phyloP scores from a whole-genome alignment of 2,329 filamentous ascomycete genomes.

The Periconia sp. region DNA sequence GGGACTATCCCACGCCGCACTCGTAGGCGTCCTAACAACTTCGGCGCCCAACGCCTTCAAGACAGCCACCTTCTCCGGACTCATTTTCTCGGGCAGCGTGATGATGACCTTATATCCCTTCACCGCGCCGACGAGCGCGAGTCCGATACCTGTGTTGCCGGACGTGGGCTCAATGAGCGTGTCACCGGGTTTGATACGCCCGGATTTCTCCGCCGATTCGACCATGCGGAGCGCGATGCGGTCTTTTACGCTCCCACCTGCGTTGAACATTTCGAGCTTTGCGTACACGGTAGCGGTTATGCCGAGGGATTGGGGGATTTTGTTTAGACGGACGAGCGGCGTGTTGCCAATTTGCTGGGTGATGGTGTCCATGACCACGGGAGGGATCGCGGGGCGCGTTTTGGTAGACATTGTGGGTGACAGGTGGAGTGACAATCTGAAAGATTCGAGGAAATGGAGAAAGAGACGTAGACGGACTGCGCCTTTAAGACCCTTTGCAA shows the following conservation, averaged over 20 bases:
- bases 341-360: constrained; percentile 93
- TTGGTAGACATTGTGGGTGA: constrained; percentile 53
- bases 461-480: neutral
- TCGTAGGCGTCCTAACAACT: constrained; percentile 95
- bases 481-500: too few relatives aligned
- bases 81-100: constrained; percentile 99
- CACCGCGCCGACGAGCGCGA: constrained; percentile 91
- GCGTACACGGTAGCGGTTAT: constrained; percentile 89
- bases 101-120: constrained; percentile 99
- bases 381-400: constrained; percentile 59
- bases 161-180: constrained; percentile 98
- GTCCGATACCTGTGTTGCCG: constrained; percentile 96
- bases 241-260: constrained; percentile 92
- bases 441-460: neutral
- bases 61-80: constrained; percentile 94
- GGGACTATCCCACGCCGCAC: constrained; percentile 91
- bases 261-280: constrained; percentile 93
- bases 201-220: constrained; percentile 88
- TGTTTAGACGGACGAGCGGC: constrained; percentile 92
- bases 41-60: constrained; percentile 92
- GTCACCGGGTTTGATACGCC: constrained; percentile 95
- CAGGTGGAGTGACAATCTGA: neutral
- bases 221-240: constrained; percentile 97
- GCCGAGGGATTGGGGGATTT: constrained; percentile 87
- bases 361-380: constrained; percentile 68